These are phyloP conservation scores for Psilocybe cubensis DNA, from an alignment of 768 basidiomycete genomes.

Conservation along the genomic window DNA sequence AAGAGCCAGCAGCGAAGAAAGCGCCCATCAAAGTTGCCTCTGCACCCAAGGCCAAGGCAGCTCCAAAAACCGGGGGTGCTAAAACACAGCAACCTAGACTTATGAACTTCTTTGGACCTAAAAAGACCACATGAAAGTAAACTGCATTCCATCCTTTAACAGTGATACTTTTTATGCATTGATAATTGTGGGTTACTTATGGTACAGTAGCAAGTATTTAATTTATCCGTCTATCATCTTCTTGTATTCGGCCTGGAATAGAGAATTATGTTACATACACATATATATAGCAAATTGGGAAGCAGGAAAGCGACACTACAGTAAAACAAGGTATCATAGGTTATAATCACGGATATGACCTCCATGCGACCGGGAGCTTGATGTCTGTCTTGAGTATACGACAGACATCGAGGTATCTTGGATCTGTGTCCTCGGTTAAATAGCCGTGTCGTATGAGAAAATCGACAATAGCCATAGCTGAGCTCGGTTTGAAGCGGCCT, in stretches of 20 bases:
- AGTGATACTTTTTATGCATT: slow-evolving; percentile 1
- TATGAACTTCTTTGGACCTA: slow-evolving; percentile 39
- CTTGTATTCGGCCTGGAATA: neutral
- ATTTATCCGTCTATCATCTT: neutral
- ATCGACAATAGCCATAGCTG: slow-evolving; percentile 44
- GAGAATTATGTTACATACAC: neutral
- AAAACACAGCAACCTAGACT: slow-evolving; percentile 32
- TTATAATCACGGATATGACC: slow-evolving; percentile 10
- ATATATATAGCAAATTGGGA: neutral
- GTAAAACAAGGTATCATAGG: neutral
- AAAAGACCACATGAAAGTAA: slow-evolving; percentile 19
- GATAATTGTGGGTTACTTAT: neutral
- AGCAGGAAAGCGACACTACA: neutral
- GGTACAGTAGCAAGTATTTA: neutral
- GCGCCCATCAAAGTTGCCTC: slow-evolving; percentile 15
- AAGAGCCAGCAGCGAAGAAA: slow-evolving; percentile 16
- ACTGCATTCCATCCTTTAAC: neutral
- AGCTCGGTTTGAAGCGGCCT: slow-evolving; percentile 44
- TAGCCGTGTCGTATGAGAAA: slow-evolving; percentile 43
- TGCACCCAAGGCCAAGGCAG: slow-evolving; percentile 23
- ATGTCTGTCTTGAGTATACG: slow-evolving; percentile 29
- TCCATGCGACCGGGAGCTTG: slow-evolving; percentile 30
- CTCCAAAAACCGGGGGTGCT: slow-evolving; percentile 15
- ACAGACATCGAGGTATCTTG: slow-evolving; percentile 34
- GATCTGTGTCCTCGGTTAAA: slow-evolving; percentile 33